Base-by-base conservation (phyloP, 768 basidiomycete genomes). In the Pleurotus ostreatus region DNA sequence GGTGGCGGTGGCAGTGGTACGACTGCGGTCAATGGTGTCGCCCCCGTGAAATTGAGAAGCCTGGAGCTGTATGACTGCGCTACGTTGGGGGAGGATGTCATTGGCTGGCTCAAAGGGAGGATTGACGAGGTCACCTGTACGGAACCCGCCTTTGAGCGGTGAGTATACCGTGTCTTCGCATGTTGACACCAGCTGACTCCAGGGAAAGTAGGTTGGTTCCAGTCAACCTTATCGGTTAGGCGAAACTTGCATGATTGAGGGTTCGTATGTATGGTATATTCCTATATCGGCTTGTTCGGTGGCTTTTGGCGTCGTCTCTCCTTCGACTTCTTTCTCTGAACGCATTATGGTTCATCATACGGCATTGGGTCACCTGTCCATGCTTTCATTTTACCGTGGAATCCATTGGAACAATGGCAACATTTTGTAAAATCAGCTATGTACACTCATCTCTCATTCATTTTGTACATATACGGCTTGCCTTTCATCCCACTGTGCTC, bases 21-120 rank as follows among this genome's bases (percentile, higher is more conserved):
- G 11, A 43, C 63, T n/a, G 68, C 72, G 37, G 74, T 74, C 45
- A 73, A 71, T 23, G 79, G 79, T 0, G 78, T 78, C n/a, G 70
- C 74, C 7, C 85, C 85, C 0, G 71, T 71, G 59, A 76, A 80
- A 63, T 66, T 91, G 60, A 76, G 73, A 61, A 70, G 72, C 49
- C 64, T 92, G 37, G 88, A 89, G 69, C 60, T 89, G 74, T 70
- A 82, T 62, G 86, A 89, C 56, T 90, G 88, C 68, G 74, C 81
- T 43, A 76, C 73, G 57, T 68, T 89, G 11, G 87, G 86, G 1
- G 76, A 79, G 66, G 88, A 91, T 64, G 85, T 91, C 46, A 69
- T 88, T 60, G 73, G 74, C 63, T 90, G 88, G 88, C 62, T 91
- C 62, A 78, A 77, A 65, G 74, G 70, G 54, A 71, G 88, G 56